Base-by-base conservation (phyloP, 345 rosid species). In the Physaria fendleri region DNA sequence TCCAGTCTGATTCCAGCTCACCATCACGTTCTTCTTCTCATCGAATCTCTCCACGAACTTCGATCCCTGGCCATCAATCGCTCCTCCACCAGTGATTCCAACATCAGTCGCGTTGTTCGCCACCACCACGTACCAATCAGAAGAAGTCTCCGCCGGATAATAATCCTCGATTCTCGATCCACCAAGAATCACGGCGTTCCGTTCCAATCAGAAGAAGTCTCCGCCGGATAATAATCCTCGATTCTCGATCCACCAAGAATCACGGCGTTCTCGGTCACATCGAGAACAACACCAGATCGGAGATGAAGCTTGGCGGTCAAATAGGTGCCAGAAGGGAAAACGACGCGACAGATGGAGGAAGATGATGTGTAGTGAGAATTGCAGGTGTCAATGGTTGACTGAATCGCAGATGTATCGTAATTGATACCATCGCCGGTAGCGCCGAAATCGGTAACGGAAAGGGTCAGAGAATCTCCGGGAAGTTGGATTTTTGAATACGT, bases 21-120 rank as follows among this genome's bases (percentile, higher is more conserved):
- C 92, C 97, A 85, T 93, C 71, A 89, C 87, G 71, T 89, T 89
- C 79, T 93, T 87, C 73, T 76, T 77, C 73, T 77, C 75, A 6
- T 78, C 66, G 37, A 83, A 80, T 55, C 75, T 78, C 76, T 56
- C 69, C 68, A 93, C 97, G 43, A 89, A 93, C 65, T 62, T 70
- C 65, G 77, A 59, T 45, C 90, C 94, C 54, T 93, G 96, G 5
- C 99, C 99, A 39, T 93, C 95, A 39, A 85, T 78, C 16, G 53
- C 80, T 21, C 99, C 94, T 6, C 97, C 94, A 10, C 99, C 98
- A 0, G 89, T 84, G 14, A 88, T 86, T 65, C 95, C 98, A 4
- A 88, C 95, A 43, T 92, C 83, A 11, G 52, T 78, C 9, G 82
- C 90, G 46, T 77, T 79, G 74, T 88, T 88, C 30, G 90, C 95